Evolutionary conservation across 2,329 filamentous ascomycete species (phyloP), one percentile per base, ranked within the genome.

Genomic region (Aspergillus melleus): DNA sequence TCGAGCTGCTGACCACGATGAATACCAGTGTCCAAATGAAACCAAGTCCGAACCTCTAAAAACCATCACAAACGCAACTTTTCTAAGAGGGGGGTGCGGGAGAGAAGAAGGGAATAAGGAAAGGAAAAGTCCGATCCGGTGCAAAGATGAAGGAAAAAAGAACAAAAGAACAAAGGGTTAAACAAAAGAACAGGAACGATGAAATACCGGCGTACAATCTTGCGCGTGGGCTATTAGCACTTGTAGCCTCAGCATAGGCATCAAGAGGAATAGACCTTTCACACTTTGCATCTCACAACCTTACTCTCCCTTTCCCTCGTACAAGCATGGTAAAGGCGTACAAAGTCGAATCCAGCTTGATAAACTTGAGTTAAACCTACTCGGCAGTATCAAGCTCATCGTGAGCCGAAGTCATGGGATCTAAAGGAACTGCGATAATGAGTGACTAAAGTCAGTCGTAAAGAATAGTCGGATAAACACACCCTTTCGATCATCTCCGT

Each of bases 351-450:
- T 24, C 36, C 24, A 44, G 46, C 47, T 26, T 52, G 47, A 54
- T 58, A 44, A 54, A 60, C 59, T 59, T 58, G 47, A 50, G 52
- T 64, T 60, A 65, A 68, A 75, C 73, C 76, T 83, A 88, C 80
- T 98, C 95, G 72, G 93, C 94, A 73, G 95, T 93, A 77, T 99
- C 95, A 74, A 98, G 86, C 74, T 99, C 95, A 76, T 99, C 95
- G 73, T 96, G 92, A 69, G 88, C 89, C 64, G 91, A 88, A 64
- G 91, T 87, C 67, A 91, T 90, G 70, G 90, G 91, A 68, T 96
- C 92, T 70, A 89, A 80, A 74, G 85, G 76, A 68, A 77, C 80
- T 78, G 68, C 57, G 64, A 57, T 65, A 63, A 64, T 70, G 24
- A 70, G 56, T 44, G 32, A 52, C 52, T 36, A 39, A n/a, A 12